Evolutionary conservation across 345 rosid species (phyloP).

Genomic region (Hibiscus syriacus): DNA sequence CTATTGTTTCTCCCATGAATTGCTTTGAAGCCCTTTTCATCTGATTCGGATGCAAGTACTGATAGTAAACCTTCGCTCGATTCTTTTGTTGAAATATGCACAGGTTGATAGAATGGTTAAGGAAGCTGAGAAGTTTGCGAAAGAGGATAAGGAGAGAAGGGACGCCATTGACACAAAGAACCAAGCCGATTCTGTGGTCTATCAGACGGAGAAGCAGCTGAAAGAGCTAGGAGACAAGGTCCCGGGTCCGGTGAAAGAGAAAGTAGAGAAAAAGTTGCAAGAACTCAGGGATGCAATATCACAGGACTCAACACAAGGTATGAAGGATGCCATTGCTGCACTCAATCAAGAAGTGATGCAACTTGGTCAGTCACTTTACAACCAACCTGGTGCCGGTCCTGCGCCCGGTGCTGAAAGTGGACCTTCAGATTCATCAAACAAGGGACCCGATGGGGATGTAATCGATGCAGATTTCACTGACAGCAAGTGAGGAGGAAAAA

Average conservation of each 20-base stretch:
- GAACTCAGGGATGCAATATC: constrained; percentile 73
- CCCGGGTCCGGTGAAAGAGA: constrained; percentile 80
- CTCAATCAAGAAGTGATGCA: constrained; percentile 95
- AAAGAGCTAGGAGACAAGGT: constrained; percentile 91
- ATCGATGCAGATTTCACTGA: not conserved
- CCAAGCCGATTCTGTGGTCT: constrained; percentile 87
- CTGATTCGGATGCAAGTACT: not conserved
- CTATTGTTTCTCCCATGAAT: not conserved
- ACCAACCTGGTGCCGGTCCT: constrained; percentile 62
- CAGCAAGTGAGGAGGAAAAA: not conserved
- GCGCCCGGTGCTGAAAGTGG: too few species aligned
- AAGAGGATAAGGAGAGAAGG: constrained; percentile 93
- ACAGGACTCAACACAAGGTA: constrained; percentile 60
- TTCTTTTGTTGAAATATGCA: constrained; percentile 9
- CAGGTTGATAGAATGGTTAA: constrained; percentile 86
- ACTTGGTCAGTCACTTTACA: constrained; percentile 82
- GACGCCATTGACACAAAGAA: constrained; percentile 96
- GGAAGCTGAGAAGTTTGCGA: constrained; percentile 81
- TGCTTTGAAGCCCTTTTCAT: not conserved
- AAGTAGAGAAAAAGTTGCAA: constrained; percentile 76
- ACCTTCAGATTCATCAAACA: too few species aligned
- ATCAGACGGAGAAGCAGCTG: constrained; percentile 94
- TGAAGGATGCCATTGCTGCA: constrained; percentile 80
- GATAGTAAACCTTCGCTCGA: not conserved
- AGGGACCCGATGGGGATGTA: too few species aligned